These are phyloP conservation scores for Sarocladium oryzae DNA, from an alignment of 2,329 filamentous ascomycete genomes.

Conservation along the genomic window DNA sequence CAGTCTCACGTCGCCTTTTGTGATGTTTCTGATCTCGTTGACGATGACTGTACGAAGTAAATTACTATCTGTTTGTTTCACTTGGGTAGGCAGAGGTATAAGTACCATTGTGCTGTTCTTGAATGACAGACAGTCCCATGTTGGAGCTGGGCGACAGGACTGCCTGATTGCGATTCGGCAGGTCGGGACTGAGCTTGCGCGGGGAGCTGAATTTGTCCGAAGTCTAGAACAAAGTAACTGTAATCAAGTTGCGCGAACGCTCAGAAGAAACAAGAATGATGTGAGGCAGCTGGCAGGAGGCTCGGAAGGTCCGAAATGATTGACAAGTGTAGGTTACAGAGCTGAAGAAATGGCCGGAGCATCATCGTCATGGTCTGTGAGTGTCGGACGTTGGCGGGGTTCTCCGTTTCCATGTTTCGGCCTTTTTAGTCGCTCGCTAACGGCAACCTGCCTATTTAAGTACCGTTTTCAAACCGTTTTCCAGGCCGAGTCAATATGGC, in stretches of 20 bases:
- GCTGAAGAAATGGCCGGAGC: background rate
- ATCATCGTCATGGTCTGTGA: slow-evolving; percentile 8
- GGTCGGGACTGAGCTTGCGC: background rate
- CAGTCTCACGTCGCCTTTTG: slow-evolving; percentile 66
- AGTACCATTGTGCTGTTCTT: slow-evolving; percentile 61
- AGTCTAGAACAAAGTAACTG: background rate
- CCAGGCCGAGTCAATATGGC: too few species aligned
- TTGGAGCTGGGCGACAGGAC: slow-evolving; percentile 30
- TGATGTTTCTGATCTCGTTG: slow-evolving; percentile 63
- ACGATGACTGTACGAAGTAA: slow-evolving; percentile 24
- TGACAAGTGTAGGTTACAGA: background rate
- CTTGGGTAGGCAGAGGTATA: background rate
- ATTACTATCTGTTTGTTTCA: slow-evolving; percentile 14
- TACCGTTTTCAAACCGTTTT: background rate
- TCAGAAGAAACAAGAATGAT: background rate
- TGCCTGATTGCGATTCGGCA: slow-evolving; percentile 12
- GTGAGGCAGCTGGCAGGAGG: background rate
- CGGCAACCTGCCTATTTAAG: background rate
- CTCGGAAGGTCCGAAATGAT: background rate
- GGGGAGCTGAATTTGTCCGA: background rate
- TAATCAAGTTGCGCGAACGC: slow-evolving; percentile 9
- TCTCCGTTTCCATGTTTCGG: background rate
- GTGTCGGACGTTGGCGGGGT: slow-evolving; percentile 9
- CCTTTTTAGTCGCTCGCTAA: background rate
- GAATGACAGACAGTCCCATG: slow-evolving; percentile 81